These are phyloP conservation scores for Paramicrosporidium saccamoebae DNA, from an alignment of 371 early-diverging fungal genomes.

Conservation along the genomic window DNA sequence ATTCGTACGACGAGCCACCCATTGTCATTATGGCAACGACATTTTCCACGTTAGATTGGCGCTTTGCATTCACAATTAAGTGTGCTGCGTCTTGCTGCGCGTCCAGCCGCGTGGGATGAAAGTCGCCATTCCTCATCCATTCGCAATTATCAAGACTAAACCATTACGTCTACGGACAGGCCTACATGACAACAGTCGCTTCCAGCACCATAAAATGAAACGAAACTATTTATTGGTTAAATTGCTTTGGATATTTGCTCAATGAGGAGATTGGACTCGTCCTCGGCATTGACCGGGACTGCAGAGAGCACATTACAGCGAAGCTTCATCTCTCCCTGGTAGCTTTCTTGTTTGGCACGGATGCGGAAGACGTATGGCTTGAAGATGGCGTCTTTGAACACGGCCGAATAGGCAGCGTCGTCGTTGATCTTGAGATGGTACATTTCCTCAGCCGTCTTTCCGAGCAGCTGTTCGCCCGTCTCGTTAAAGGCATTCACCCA, in stretches of 20 bases:
- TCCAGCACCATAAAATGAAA: slow-evolving; percentile 12
- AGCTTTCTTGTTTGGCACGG: slow-evolving; percentile 43
- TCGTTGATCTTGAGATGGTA: slow-evolving; percentile 10
- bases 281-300: slow-evolving; percentile 16
- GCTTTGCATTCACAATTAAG: slow-evolving; percentile 61
- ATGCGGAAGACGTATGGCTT: slow-evolving; percentile 25
- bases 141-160: slow-evolving; percentile 84
- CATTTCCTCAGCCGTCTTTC: slow-evolving; percentile 28
- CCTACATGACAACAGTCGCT: slow-evolving; percentile 22
- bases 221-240: no score
- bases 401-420: slow-evolving; percentile 6
- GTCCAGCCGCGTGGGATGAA: slow-evolving; percentile 66
- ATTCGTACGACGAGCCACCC: slow-evolving; percentile 48
- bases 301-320: slow-evolving; percentile 11
- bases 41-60: slow-evolving; percentile 73
- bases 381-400: slow-evolving; percentile 17
- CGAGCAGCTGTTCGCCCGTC: slow-evolving; percentile 20
- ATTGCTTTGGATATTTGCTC: no score
- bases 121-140: slow-evolving; percentile 96
- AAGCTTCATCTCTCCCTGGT: slow-evolving; percentile 20
- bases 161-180: slow-evolving; percentile 1
- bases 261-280: slow-evolving; percentile 13
- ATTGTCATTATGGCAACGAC: slow-evolving; percentile 84
- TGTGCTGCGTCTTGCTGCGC: slow-evolving; percentile 85
- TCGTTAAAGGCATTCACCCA: slow-evolving; percentile 72